Conservation (phyloP, 148 eudicot genomes). For the Oxyria digyna region DNA sequence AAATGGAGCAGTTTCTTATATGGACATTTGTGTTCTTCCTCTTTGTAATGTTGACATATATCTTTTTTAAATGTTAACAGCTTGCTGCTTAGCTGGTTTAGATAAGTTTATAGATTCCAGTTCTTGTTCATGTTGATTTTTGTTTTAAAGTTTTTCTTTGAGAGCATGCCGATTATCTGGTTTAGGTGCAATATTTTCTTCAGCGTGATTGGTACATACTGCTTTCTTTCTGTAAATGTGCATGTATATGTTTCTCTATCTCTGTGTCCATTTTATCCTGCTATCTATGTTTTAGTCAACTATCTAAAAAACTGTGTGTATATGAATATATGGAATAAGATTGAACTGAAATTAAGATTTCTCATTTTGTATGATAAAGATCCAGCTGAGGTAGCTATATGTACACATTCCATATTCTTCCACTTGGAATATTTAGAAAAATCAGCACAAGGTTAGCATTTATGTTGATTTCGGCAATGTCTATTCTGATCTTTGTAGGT, state of each 20-base stretch:
- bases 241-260: background rate
- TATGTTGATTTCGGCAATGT: background rate
- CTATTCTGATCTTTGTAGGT: slow-evolving; percentile 30
- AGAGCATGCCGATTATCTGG: background rate
- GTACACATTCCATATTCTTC: background rate
- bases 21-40: background rate
- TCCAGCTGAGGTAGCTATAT: background rate
- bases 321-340: background rate
- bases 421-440: background rate
- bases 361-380: background rate
- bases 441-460: background rate
- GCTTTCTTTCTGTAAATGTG: background rate
- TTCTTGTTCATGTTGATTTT: background rate
- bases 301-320: background rate
- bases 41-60: background rate
- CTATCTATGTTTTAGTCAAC: background rate
- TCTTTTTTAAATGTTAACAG: background rate
- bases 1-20: background rate
- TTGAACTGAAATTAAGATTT: background rate
- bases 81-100: background rate
- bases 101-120: background rate
- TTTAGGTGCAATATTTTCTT: background rate
- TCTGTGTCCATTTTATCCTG: background rate
- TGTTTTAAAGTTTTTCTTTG: background rate
- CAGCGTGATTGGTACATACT: background rate